Percentiles rank a stretch among this genome's conserved stretches.
Evolutionary conservation across 805 yeast genomes (phyloP).

Genomic region (Spathaspora passalidarum): DNA sequence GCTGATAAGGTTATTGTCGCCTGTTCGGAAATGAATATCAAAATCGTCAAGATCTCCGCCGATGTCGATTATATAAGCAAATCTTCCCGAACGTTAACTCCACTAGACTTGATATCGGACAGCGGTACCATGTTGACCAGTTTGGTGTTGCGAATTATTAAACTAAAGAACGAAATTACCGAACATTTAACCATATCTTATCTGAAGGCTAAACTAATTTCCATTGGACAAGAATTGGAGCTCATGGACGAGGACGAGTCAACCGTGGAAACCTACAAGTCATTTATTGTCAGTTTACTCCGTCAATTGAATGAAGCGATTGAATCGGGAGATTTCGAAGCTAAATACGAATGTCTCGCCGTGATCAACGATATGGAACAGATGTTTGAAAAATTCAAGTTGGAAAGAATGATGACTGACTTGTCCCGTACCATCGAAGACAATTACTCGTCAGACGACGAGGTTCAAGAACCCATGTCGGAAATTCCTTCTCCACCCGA

Average conservation of each 20-base stretch:
- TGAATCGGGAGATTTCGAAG: conserved; percentile 49
- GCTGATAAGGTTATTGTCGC: conserved; percentile 52
- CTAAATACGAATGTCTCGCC: conserved; percentile 63
- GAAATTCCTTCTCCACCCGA: neutral
- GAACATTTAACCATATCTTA: conserved; percentile 57
- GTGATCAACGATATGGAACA: conserved; percentile 69
- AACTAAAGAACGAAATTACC: conserved; percentile 47
- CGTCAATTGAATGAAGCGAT: conserved; percentile 57
- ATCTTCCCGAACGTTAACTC: conserved; percentile 38
- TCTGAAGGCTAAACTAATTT: conserved; percentile 61
- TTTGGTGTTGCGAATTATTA: conserved; percentile 42
- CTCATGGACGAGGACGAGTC: conserved; percentile 35
- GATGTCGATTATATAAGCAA: conserved; percentile 48
- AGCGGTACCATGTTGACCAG: conserved; percentile 50
- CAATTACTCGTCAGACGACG: neutral
- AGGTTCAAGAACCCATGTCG: neutral
- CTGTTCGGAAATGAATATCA: conserved; percentile 46
- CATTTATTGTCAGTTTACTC: conserved; percentile 56
- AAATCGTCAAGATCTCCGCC: conserved; percentile 37
- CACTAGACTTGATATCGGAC: conserved; percentile 50
- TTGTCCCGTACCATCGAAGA: conserved; percentile 8
- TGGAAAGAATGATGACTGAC: conserved; percentile 27
- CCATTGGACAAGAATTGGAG: conserved; percentile 63
- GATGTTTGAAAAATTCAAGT: conserved; percentile 59
- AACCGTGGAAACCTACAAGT: conserved; percentile 47